Evolutionary conservation across 2,329 filamentous ascomycete species (phyloP).

Genomic region (Rasamsonia emersonii): DNA sequence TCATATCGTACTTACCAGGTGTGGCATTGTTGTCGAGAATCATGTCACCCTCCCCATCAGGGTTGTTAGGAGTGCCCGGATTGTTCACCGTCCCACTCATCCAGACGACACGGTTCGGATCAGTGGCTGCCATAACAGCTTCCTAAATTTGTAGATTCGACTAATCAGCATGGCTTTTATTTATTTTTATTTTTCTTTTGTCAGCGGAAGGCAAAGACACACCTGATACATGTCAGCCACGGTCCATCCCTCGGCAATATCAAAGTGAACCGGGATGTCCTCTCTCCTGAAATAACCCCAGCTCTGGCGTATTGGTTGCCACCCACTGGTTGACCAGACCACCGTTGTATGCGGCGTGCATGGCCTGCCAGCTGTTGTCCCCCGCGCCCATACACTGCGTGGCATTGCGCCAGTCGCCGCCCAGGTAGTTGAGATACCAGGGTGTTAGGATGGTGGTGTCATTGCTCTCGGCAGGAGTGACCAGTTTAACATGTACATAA

Average conservation of each 20-base stretch:
- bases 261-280: conserved; percentile 7
- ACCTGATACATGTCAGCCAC: conserved; percentile 6
- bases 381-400: conserved; percentile 6
- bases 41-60: conserved; percentile 1
- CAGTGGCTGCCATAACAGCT: background rate
- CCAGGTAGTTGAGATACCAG: conserved; percentile 48
- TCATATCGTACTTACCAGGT: background rate
- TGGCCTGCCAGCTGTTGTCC: conserved; percentile 6
- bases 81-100: conserved; percentile 2
- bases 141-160: no score
- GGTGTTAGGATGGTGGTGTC: conserved; percentile 40
- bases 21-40: conserved; percentile 2
- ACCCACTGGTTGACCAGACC: conserved; percentile 6
- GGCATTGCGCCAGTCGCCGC: conserved; percentile 23
- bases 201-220: no score
- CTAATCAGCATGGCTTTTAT: no score
- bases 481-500: conserved; percentile 27
- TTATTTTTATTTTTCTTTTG: no score
- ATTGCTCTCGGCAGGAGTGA: conserved; percentile 11
- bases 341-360: conserved; percentile 4
- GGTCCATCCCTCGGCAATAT: conserved; percentile 5
- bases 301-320: conserved; percentile 1
- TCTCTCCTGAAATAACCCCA: conserved; percentile 7
- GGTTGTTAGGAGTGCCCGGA: conserved; percentile 1
- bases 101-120: conserved; percentile 1